Base-by-base conservation (phyloP, 257 asterid genomes). In the Solanum bulbocastanum region DNA sequence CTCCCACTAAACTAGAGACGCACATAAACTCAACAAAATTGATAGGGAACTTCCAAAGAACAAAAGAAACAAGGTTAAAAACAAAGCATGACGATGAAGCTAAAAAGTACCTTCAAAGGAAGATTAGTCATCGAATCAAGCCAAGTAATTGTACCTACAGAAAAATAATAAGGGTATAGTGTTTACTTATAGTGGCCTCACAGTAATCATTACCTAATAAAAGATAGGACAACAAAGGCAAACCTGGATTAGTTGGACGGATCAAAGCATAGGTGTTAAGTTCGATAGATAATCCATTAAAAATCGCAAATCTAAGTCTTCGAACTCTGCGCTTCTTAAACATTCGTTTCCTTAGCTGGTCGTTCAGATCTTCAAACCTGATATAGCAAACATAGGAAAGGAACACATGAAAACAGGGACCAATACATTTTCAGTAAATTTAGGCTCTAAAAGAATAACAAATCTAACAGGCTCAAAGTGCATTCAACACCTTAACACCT, bases 171-270 rank as follows among this genome's bases (percentile, higher is more conserved):
- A 82, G 66, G 42, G 11, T 32, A 20, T 46, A 39, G 23, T 15
- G 4, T 46, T 82, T 82, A 82, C 85, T 49, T 82, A 18, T 49
- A 18, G 69, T 82, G 69, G 58, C 32, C 69, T 49, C 65, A 49
- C 69, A 32, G 69, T 30, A 82, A 82, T 49, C 85, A 16, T 79
- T 44, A 82, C 85, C 58, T 82, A 20, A 32, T 49, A 32, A 82
- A 82, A 82, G 44, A 49, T 30, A 44, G 85, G 69, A 33, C 69
- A 82, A 49, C 20, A 85, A 85, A 69, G 75, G 66, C 92, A 85
- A 87, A 94, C 99, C 98, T 88, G 98, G 96, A 90, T 91, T 94
- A 86, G 99, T 94, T 79, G 98, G 99, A 87, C 99, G 99, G 84
- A 97, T 94, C 88, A 97, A 89, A 88, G 99, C 99, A 87, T 95